Evolutionary conservation across 306 rosid species (phyloP), one percentile per base, ranked within the genome.

Genomic region (Sesbania bispinosa): DNA sequence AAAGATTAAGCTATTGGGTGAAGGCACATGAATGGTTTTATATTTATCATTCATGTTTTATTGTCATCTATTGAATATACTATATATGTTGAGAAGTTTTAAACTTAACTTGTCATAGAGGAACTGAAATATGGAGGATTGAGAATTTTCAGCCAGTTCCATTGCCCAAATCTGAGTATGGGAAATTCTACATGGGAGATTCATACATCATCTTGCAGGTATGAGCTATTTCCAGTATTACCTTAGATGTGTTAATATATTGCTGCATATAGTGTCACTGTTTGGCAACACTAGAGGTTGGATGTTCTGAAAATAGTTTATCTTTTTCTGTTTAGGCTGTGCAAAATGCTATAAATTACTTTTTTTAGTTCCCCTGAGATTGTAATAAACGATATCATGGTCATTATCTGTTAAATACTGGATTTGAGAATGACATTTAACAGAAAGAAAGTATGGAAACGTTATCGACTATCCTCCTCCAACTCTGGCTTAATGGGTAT

Each of bases 121-220:
- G 98, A 67, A 86, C 90, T 74, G 98, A 94, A 80, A 90, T 94
- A 73, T 94, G 98, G 98, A 85, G 98, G 80, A 94, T 90, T 68
- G 97, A 94, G 84, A 70, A 90, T 82, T 90, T 94, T 79, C 94
- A 84, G 85, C 98, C 98, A 30, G 92, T 86, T 76, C 92, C 90
- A 7, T 59, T 94, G 81, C 90, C 97, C 20, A 94, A 90, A 82
- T 81, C 98, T 65, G 98, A 94, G 38, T 29, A 90, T 85, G 98
- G 98, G 61, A 90, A 88, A 71, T 94, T 94, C 84, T 90, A 90
- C 82, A 77, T 39, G 91, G 97, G 98, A 18, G 98, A 94, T 83
- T 81, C 96, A 24, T 94, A 94, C 73, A 89, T 94, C 70, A 67
- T 90, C 53, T 86, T 94, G 85, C 98, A 90, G 96, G 98, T 89